These are phyloP conservation scores for Aspergillus carlsbadensis DNA, from an alignment of 495 filamentous ascomycete genomes.

Conservation along the genomic window DNA sequence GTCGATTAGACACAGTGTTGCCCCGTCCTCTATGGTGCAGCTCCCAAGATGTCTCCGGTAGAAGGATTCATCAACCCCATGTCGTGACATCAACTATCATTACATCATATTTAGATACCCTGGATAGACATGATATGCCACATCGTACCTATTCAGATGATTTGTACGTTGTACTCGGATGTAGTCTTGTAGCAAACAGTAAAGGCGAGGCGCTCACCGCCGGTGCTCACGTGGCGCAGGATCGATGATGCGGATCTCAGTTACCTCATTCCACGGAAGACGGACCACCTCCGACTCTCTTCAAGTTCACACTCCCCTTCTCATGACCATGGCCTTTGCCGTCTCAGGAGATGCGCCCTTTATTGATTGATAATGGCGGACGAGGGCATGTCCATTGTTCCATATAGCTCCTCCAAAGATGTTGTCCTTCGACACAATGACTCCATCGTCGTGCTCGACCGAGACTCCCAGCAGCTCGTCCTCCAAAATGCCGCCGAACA, in stretches of 20 bases:
- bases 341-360: slow-evolving; percentile 15
- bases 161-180: neutral
- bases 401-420: slow-evolving; percentile 47
- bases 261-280: slow-evolving; percentile 7
- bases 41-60: slow-evolving; percentile 4
- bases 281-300: slow-evolving; percentile 3
- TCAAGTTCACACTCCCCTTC: neutral
- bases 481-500: slow-evolving; percentile 61
- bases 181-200: neutral
- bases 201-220: slow-evolving; percentile 12
- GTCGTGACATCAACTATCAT: slow-evolving; percentile 2
- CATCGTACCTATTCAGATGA: neutral
- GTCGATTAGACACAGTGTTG: slow-evolving; percentile 14
- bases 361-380: slow-evolving; percentile 31
- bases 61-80: neutral
- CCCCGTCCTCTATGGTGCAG: slow-evolving; percentile 2
- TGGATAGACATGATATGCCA: slow-evolving; percentile 1
- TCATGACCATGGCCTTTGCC: slow-evolving; percentile 7
- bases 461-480: slow-evolving; percentile 77
- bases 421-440: slow-evolving; percentile 77
- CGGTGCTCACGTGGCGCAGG: slow-evolving; percentile 26
- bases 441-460: slow-evolving; percentile 88
- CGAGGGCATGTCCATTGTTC: slow-evolving; percentile 49
- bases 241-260: slow-evolving; percentile 8
- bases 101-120: slow-evolving; percentile 22